phyloP scores from a whole-genome alignment of 2,329 filamentous ascomycete genomes.

The Mariannaea elegans region DNA sequence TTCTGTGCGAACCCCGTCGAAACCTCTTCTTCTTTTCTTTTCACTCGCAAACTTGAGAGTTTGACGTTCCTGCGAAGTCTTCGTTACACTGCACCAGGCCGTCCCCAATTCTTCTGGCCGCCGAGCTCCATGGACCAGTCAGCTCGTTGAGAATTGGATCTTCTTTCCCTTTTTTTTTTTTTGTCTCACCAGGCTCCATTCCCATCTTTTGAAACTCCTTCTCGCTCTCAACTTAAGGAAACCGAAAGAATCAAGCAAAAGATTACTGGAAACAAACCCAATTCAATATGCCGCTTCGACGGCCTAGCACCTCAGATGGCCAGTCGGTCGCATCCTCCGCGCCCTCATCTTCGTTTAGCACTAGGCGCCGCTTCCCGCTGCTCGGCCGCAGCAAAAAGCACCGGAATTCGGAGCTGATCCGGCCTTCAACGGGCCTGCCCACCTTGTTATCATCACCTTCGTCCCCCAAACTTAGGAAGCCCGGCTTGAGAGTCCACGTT shows the following conservation, averaged over 20 bases:
- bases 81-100: background rate
- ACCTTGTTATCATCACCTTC: constrained; percentile 17
- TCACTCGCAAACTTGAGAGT: background rate
- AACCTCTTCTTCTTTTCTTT: background rate
- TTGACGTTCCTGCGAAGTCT: background rate
- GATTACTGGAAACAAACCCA: constrained; percentile 12
- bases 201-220: background rate
- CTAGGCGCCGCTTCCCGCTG: constrained; percentile 44
- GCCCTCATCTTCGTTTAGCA: constrained; percentile 36
- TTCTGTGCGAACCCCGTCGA: constrained; percentile 10
- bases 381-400: constrained; percentile 41
- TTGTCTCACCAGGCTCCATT: constrained; percentile 3
- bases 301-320: constrained; percentile 38
- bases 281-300: constrained; percentile 38
- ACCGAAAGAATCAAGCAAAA: background rate
- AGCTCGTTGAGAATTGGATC: constrained; percentile 29
- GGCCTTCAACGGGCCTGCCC: constrained; percentile 30
- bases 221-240: too few relatives aligned
- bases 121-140: constrained; percentile 29
- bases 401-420: constrained; percentile 33
- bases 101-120: constrained; percentile 3
- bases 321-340: constrained; percentile 34
- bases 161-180: constrained; percentile 9
- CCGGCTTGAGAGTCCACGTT: constrained; percentile 52
- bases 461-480: constrained; percentile 20